phyloP scores from a whole-genome alignment of 192 early-diverging fungal species.

The Coemansia asiatica region DNA sequence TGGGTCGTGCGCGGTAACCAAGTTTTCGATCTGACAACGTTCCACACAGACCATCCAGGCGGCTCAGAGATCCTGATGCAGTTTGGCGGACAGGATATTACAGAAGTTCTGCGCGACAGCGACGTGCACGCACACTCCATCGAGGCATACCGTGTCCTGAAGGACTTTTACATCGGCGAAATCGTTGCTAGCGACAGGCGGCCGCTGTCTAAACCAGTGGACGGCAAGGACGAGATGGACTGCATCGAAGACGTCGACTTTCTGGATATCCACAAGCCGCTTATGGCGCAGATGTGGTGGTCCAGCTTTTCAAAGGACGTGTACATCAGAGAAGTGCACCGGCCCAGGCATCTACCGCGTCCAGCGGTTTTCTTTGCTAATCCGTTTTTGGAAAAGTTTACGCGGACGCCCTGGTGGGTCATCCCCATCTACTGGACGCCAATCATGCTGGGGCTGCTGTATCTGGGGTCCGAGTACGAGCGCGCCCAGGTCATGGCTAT shows the following conservation, averaged over 20 bases:
- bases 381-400: conserved; percentile 73
- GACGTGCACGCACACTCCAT: conserved; percentile 77
- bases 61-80: conserved; percentile 86
- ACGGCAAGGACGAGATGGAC: conserved; percentile 57
- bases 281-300: conserved; percentile 78
- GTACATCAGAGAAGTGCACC: conserved; percentile 90
- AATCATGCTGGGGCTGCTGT: conserved; percentile 47
- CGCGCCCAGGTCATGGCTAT: conserved; percentile 31
- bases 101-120: conserved; percentile 73
- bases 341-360: conserved; percentile 73
- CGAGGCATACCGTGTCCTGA: conserved; percentile 82
- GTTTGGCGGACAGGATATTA: conserved; percentile 85
- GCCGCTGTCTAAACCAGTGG: conserved; percentile 40
- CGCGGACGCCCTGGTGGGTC: conserved; percentile 90
- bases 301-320: conserved; percentile 75
- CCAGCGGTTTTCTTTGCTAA: conserved; percentile 82
- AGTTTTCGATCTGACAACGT: conserved; percentile 87
- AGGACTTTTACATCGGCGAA: conserved; percentile 78
- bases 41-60: conserved; percentile 90
- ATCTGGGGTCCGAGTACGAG: conserved; percentile 41
- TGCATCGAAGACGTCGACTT: conserved; percentile 63
- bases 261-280: conserved; percentile 76
- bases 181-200: conserved; percentile 55
- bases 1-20: conserved; percentile 82
- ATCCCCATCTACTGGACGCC: conserved; percentile 90